Conservation (phyloP, 805 yeast genomes). For the Cyberlindnera mycetangii region DNA sequence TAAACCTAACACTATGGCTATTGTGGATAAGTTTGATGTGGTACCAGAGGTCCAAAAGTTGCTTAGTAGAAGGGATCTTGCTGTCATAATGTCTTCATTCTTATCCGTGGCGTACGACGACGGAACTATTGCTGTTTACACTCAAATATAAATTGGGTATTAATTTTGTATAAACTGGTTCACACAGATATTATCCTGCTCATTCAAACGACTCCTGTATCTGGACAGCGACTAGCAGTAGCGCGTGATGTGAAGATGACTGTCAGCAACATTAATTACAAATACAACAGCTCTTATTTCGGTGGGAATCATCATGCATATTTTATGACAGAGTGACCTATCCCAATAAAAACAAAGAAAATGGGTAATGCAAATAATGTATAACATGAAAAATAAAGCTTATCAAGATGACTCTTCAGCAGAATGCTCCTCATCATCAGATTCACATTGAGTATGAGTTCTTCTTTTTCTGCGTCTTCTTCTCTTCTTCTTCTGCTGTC, state of each 20-base stretch:
- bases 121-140: constrained; percentile 46
- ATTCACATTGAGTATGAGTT: not conserved
- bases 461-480: constrained; percentile 18
- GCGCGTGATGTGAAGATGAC: too few relatives aligned
- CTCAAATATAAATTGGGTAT: constrained; percentile 5
- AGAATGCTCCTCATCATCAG: constrained; percentile 5
- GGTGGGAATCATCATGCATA: too few relatives aligned
- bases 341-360: not conserved
- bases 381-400: not conserved
- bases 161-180: too few relatives aligned
- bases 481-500: constrained; percentile 11
- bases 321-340: not conserved
- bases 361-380: not conserved
- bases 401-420: constrained; percentile 7
- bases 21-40: constrained; percentile 2
- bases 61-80: constrained; percentile 25
- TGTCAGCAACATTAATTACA: too few relatives aligned
- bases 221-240: too few relatives aligned
- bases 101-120: constrained; percentile 54
- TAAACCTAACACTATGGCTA: constrained; percentile 31
- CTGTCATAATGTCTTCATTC: constrained; percentile 24
- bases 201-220: too few relatives aligned
- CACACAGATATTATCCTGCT: too few relatives aligned
- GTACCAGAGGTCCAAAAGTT: not conserved
- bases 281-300: too few relatives aligned